Percentiles rank a stretch among this genome's conserved stretches.
These are phyloP conservation scores for Danielozyma ontarioensis DNA, from an alignment of 805 yeast genomes.

Conservation along the genomic window DNA sequence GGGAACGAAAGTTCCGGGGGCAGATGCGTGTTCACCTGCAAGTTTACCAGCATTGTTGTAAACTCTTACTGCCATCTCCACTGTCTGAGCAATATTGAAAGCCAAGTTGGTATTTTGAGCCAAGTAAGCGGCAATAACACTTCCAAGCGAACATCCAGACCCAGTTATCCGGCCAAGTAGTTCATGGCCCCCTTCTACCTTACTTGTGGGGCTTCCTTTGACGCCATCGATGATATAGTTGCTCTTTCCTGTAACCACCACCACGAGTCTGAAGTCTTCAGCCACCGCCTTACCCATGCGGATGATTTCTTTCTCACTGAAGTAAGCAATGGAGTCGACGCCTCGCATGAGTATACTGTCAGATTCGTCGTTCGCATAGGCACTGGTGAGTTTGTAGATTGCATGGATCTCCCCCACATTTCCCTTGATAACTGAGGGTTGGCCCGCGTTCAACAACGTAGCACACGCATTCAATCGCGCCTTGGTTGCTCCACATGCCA, in stretches of 20 bases:
- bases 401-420: constrained; percentile 81
- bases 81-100: constrained; percentile 37
- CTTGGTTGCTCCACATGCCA: constrained; percentile 82
- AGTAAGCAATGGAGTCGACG: constrained; percentile 48
- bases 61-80: constrained; percentile 47
- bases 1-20: constrained; percentile 53
- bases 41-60: constrained; percentile 59
- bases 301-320: constrained; percentile 16
- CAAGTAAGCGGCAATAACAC: constrained; percentile 56
- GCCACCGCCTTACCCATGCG: constrained; percentile 48
- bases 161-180: constrained; percentile 72
- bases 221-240: constrained; percentile 22
- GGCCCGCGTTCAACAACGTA: constrained; percentile 50
- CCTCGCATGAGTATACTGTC: constrained; percentile 52
- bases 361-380: constrained; percentile 3
- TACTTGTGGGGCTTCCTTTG: constrained; percentile 2
- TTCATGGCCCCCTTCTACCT: constrained; percentile 52
- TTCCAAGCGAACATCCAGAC: constrained; percentile 78
- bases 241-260: constrained; percentile 62
- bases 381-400: constrained; percentile 32
- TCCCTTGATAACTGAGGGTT: constrained; percentile 70
- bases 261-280: constrained; percentile 46
- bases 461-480: constrained; percentile 48
- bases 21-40: constrained; percentile 39
- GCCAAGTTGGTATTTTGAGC: constrained; percentile 14